phyloP scores from a whole-genome alignment of 2,329 filamentous ascomycete genomes.

The Didymella sp. region DNA sequence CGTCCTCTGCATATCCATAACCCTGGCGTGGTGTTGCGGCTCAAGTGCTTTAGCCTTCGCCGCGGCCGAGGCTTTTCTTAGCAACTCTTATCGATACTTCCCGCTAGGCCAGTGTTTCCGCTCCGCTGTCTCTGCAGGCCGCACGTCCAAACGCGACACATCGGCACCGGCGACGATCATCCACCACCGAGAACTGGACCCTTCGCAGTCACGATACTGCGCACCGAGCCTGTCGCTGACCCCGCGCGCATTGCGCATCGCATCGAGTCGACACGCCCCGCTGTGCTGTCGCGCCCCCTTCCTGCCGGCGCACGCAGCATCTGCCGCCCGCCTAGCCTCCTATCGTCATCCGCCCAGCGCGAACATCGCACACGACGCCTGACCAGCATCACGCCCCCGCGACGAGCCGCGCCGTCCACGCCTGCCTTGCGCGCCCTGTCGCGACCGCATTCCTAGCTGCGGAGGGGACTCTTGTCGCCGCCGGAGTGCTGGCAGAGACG shows the following conservation, averaged over 20 bases:
- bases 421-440: constrained; percentile 30
- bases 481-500: constrained; percentile 42
- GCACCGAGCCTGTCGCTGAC: constrained; percentile 15
- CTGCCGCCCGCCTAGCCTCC: constrained; percentile 27
- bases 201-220: constrained; percentile 16
- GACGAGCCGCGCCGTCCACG: constrained; percentile 10
- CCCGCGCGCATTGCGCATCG: constrained; percentile 9
- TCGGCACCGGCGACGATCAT: constrained; percentile 28
- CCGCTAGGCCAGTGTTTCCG: constrained; percentile 9
- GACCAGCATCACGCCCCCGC: constrained; percentile 14
- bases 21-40: constrained; percentile 19
- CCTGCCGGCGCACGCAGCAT: constrained; percentile 12
- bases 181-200: constrained; percentile 14
- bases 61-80: constrained; percentile 21
- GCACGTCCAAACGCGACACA: constrained; percentile 29
- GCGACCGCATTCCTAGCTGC: constrained; percentile 43
- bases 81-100: constrained; percentile 28
- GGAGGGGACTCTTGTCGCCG: constrained; percentile 44
- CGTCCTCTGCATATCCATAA: constrained; percentile 4
- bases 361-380: constrained; percentile 26
- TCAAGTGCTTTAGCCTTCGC: constrained; percentile 16
- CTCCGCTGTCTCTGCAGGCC: constrained; percentile 19
- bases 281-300: constrained; percentile 6
- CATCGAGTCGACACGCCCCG: constrained; percentile 11
- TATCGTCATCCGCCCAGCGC: constrained; percentile 32